Percentiles rank a stretch among this genome's conserved stretches.
These are phyloP conservation scores for Puccinia novopanici DNA, from an alignment of 1,284 basidiomycete genomes.

Conservation along the genomic window DNA sequence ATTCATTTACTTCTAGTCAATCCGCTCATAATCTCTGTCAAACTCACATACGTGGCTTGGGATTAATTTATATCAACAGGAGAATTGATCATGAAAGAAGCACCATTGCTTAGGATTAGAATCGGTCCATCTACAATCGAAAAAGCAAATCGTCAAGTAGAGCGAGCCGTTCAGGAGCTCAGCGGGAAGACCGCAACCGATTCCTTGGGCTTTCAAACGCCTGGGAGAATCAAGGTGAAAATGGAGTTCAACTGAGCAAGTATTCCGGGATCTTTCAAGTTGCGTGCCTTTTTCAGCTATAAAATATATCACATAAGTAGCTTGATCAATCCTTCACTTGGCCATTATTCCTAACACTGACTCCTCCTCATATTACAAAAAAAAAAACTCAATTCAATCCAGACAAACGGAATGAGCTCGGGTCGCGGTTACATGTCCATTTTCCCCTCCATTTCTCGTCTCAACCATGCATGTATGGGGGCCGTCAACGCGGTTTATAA, in stretches of 20 bases:
- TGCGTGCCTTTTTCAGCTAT: conserved; percentile 18
- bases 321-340: no score
- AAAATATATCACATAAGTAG: no score
- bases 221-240: conserved; percentile 21
- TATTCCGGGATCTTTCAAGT: conserved; percentile 45
- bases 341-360: no score
- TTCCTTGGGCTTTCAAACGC: conserved; percentile 49
- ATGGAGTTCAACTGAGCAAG: background rate
- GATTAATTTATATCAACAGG: conserved; percentile 11
- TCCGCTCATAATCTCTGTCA: background rate
- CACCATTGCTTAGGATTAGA: conserved; percentile 26
- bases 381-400: background rate
- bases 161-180: conserved; percentile 22
- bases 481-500: conserved; percentile 44
- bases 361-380: no score
- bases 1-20: background rate
- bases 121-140: background rate
- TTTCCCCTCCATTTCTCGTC: conserved; percentile 36
- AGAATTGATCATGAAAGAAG: conserved; percentile 48
- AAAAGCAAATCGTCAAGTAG: conserved; percentile 13
- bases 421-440: conserved; percentile 35
- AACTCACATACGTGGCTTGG: background rate
- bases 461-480: conserved; percentile 47
- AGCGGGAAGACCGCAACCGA: conserved; percentile 43
- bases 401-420: conserved; percentile 45